Evolutionary conservation across 257 asterid species (phyloP), one percentile per base, ranked within the genome.

Genomic region (Primulina eburnea): DNA sequence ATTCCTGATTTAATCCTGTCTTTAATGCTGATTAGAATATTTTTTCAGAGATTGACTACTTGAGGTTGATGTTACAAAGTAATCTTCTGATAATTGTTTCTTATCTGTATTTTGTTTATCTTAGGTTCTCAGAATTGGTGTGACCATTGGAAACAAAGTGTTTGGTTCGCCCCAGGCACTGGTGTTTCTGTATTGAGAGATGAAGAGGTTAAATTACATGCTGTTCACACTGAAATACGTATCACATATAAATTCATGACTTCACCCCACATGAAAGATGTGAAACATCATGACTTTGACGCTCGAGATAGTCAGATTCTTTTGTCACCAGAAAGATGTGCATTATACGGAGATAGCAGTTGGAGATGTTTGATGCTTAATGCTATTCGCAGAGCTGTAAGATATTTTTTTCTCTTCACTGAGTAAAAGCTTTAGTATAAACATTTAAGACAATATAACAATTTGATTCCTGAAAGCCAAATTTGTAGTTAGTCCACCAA

Each of bases 141-240:
- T 78, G 96, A 93, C 86, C 99, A 93, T 60, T 93, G 99, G 99
- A 93, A 90, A 74, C 99, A 93, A 71, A 83, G 89, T 77, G 89
- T 90, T 73, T 93, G 96, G 99, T 80, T 89, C 68, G 76, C 85
- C 73, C 91, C 92, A 26, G 78, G 73, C 38, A 69, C 82, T 60
- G 94, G 92, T 62, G 74, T 86, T 63, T 66, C 84, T 5, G 88
- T 93, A 58, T 59, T 38, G 64, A 89, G 77, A 84, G 89, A 85
- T 71, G 83, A 87, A 71, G 81, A 80, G 47, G 84, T 93, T 80
- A 75, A 38, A 70, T 63, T 93, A 63, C 77, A 73, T 50, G 96
- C 97, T 65, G 52, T 64, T 64, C 99, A 90, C 76, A 78, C 78
- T 61, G 94, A 86, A 75, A 86, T 81, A 26, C 83, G 86, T 77